Evolutionary conservation across 139 green algal species (phyloP), one percentile per base, ranked within the genome.

Genomic region (Chlorella ohadii): DNA sequence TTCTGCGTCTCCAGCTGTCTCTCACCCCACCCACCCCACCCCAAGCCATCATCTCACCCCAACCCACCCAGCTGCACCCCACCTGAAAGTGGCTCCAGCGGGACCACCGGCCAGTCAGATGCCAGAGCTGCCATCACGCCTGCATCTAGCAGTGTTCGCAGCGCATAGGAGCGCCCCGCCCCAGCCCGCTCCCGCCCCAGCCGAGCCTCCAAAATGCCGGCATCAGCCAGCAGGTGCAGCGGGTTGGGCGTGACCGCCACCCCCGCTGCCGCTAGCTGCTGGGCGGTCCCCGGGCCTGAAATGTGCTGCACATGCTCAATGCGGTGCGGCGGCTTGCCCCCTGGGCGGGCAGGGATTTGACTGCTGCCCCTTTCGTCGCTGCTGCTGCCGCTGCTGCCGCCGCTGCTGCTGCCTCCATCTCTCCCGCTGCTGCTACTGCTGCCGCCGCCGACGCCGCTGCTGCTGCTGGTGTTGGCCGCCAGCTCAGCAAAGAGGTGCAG

Each of bases 41-140:
- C n/a, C n/a, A n/a, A n/a, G n/a, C n/a, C n/a, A n/a, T n/a, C n/a
- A n/a, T n/a, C n/a, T n/a, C n/a, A n/a, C n/a, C n/a, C n/a, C n/a
- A n/a, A n/a, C n/a, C n/a, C n/a, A n/a, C n/a, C n/a, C n/a, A n/a
- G n/a, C n/a, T n/a, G n/a, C n/a, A n/a, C n/a, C 59, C 36, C 33
- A 31, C 31, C 56, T 19, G 39, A 33, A 20, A 68, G 68, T 0
- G 93, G 88, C 23, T 94, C 77, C 31, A 94, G 74, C 23, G 88
- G 82, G 9, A 91, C 91, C 6, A 96, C 88, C 15, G 93, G 93
- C 93, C 93, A 96, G 82, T 96, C 93, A 12, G 84, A 92, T 38
- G 61, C 89, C 68, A 92, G 84, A 0, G 89, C 89, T 4, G 91
- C 38, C 2, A 17, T 28, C 27, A 89, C 83, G 4, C 88, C 88